These are phyloP conservation scores for Hymenoscyphus repandus DNA, from an alignment of 2,329 filamentous ascomycete genomes.

Conservation along the genomic window DNA sequence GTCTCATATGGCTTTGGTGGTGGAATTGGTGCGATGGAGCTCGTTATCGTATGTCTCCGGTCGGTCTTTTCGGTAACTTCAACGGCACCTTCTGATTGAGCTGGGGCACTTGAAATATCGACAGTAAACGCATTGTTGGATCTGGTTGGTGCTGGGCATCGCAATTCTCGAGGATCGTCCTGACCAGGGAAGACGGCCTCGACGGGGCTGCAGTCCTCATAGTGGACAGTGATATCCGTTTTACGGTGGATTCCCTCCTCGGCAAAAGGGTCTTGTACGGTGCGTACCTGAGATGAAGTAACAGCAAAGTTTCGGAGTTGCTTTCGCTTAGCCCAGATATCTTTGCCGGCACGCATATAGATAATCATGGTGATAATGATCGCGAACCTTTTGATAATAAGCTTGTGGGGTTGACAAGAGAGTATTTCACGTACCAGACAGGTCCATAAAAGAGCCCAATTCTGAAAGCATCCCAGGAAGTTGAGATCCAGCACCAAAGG, in stretches of 20 bases:
- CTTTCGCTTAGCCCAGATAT: slow-evolving; percentile 62
- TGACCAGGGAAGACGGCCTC: background rate
- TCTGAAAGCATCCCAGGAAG: slow-evolving; percentile 64
- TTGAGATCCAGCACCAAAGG: slow-evolving; percentile 75
- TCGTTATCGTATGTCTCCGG: background rate
- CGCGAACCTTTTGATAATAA: slow-evolving; percentile 43
- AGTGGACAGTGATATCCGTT: slow-evolving; percentile 60
- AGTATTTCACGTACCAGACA: slow-evolving; percentile 49
- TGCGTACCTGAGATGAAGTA: slow-evolving; percentile 30
- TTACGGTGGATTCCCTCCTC: slow-evolving; percentile 42
- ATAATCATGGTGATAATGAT: slow-evolving; percentile 59
- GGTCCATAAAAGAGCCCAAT: slow-evolving; percentile 71
- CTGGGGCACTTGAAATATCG: slow-evolving; percentile 9
- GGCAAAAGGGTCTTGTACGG: slow-evolving; percentile 14
- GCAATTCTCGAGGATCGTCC: slow-evolving; percentile 1
- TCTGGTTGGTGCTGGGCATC: slow-evolving; percentile 1
- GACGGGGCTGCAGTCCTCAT: background rate
- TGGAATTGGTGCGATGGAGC: background rate
- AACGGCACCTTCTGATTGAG: background rate
- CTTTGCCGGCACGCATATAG: slow-evolving; percentile 59
- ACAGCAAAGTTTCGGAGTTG: slow-evolving; percentile 52
- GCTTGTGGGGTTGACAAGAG: background rate
- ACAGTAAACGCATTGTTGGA: slow-evolving; percentile 10
- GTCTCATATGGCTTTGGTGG: background rate
- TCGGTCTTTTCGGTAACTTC: background rate